phyloP scores from a whole-genome alignment of 352 stramenopile genomes.

The Plasmopara muralis region DNA sequence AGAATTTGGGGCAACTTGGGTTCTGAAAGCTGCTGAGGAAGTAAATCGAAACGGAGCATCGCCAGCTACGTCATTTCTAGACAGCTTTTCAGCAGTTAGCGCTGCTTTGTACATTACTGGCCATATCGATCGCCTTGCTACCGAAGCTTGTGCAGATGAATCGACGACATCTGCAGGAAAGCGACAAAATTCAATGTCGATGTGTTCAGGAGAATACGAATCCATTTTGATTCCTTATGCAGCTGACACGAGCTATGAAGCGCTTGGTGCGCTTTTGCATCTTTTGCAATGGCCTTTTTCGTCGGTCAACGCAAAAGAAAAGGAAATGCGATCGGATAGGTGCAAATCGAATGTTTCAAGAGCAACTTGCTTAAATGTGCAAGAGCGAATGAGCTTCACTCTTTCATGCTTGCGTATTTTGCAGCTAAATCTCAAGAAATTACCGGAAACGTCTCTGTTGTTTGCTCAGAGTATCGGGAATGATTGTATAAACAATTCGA shows the following conservation, averaged over 20 bases:
- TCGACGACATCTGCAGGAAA: background rate
- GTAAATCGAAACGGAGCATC: background rate
- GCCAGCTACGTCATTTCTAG: background rate
- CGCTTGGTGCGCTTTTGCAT: slow-evolving; percentile 22
- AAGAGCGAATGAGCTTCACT: slow-evolving; percentile 22
- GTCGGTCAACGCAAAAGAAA: slow-evolving; percentile 4
- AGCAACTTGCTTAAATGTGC: background rate
- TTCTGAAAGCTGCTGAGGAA: slow-evolving; percentile 9
- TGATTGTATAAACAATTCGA: background rate
- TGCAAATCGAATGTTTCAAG: background rate
- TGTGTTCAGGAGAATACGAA: background rate
- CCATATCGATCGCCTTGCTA: slow-evolving; percentile 36
- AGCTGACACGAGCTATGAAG: slow-evolving; percentile 29
- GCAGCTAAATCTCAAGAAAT: slow-evolving; percentile 38
- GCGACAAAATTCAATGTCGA: background rate
- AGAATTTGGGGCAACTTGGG: slow-evolving; percentile 20
- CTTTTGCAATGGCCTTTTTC: slow-evolving; percentile 19
- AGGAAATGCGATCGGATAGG: background rate
- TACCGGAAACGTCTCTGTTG: background rate
- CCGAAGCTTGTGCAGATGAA: slow-evolving; percentile 21
- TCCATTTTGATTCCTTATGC: slow-evolving; percentile 31
- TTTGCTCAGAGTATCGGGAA: background rate
- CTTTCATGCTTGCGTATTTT: slow-evolving; percentile 40
- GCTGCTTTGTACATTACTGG: slow-evolving; percentile 36
- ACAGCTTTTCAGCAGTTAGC: slow-evolving; percentile 31